Evolutionary conservation across 1,139 yeast species (phyloP).

Genomic region (Lodderomyces pseudojiufengensis): DNA sequence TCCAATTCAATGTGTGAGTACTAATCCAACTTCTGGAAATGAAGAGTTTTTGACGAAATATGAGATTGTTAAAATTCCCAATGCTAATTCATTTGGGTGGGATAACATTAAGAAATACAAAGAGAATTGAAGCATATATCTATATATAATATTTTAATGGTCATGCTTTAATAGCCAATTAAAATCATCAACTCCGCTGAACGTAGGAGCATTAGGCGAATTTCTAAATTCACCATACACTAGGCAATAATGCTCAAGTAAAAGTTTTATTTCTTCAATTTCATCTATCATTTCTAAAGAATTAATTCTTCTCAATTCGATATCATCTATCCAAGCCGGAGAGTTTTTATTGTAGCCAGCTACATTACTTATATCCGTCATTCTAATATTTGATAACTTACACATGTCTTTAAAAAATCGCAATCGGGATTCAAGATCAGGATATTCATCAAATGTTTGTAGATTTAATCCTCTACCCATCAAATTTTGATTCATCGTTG

Average conservation of each 20-base stretch:
- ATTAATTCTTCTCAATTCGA: conserved; percentile 53
- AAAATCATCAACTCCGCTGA: too few relatives aligned
- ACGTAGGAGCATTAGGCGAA: neutral
- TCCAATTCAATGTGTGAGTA: conserved; percentile 33
- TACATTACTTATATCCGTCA: conserved; percentile 58
- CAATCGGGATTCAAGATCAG: conserved; percentile 40
- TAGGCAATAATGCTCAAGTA: conserved; percentile 73
- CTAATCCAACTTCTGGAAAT: conserved; percentile 25
- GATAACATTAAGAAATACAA: conserved; percentile 40
- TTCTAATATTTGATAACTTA: conserved; percentile 20
- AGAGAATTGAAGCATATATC: conserved; percentile 1
- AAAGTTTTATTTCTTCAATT: conserved; percentile 73
- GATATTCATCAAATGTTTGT: conserved; percentile 45
- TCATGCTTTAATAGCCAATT: too few relatives aligned
- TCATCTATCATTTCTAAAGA: conserved; percentile 81
- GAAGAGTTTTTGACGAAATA: conserved; percentile 36
- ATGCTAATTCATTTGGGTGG: conserved; percentile 46
- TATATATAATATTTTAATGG: too few relatives aligned
- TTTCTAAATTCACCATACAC: conserved; percentile 20
- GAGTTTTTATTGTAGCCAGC: conserved; percentile 46
- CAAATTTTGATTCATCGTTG: conserved; percentile 75
- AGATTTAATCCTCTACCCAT: conserved; percentile 68
- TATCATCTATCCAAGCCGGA: conserved; percentile 39
- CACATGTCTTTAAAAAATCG: conserved; percentile 27
- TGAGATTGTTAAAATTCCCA: conserved; percentile 43